Conservation (phyloP, 1,284 basidiomycete species). For the Gastroboletus turbinatus region DNA sequence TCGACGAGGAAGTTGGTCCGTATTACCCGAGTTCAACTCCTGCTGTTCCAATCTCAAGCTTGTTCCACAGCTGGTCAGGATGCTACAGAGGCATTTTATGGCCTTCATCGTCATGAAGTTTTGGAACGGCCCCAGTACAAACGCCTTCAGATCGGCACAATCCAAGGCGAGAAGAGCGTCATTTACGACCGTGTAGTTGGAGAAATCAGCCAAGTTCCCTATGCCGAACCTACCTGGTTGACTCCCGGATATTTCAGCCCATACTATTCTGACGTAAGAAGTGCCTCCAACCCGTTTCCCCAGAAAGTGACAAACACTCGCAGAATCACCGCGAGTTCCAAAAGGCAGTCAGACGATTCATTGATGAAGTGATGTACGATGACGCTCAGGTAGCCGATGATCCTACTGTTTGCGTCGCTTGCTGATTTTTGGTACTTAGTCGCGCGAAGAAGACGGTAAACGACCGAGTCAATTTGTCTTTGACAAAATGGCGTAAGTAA, state of each 20-base stretch:
- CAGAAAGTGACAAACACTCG: slow-evolving; percentile 1
- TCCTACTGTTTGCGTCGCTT: background rate
- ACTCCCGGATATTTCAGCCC: slow-evolving; percentile 62
- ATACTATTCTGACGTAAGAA: slow-evolving; percentile 61
- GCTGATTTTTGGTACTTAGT: slow-evolving; percentile 37
- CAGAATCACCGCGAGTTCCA: slow-evolving; percentile 49
- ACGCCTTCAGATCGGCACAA: slow-evolving; percentile 56
- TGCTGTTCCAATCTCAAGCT: slow-evolving; percentile 6
- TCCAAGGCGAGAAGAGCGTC: slow-evolving; percentile 54
- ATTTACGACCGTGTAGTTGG: slow-evolving; percentile 47
- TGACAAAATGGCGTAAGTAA: slow-evolving; percentile 67
- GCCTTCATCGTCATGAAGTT: slow-evolving; percentile 69
- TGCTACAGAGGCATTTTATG: slow-evolving; percentile 72
- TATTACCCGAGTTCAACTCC: slow-evolving; percentile 11
- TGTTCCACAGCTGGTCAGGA: slow-evolving; percentile 55
- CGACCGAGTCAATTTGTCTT: slow-evolving; percentile 62
- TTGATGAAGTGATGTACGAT: slow-evolving; percentile 46
- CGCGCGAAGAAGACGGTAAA: slow-evolving; percentile 77
- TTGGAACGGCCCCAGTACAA: slow-evolving; percentile 63
- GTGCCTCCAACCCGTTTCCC: background rate
- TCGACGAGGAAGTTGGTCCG: slow-evolving; percentile 72
- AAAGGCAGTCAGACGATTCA: slow-evolving; percentile 41
- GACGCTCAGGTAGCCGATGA: slow-evolving; percentile 42
- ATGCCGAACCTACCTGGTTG: slow-evolving; percentile 73
- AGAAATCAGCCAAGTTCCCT: slow-evolving; percentile 59